Evolutionary conservation across 352 stramenopile species (phyloP).

Genomic region (Pelagophyceae sp.): DNA sequence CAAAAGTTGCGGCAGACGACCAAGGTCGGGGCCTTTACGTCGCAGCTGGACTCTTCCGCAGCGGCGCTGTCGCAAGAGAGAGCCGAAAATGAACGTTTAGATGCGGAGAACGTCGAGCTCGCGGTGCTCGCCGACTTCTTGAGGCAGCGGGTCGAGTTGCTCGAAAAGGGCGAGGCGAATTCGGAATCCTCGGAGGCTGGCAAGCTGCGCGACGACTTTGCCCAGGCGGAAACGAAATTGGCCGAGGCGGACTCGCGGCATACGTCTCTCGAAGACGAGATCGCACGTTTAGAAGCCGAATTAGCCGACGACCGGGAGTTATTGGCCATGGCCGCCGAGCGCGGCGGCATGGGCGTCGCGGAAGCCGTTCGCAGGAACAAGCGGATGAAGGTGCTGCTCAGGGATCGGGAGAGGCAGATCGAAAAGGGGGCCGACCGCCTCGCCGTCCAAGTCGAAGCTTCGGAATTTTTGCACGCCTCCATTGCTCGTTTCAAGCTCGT

Average conservation of each 20-base stretch:
- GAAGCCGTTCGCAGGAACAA: conserved; percentile 8
- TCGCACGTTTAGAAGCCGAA: background rate
- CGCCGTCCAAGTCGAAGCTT: background rate
- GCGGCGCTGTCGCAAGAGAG: background rate
- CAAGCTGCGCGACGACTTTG: background rate
- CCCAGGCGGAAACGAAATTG: background rate
- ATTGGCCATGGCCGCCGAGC: background rate
- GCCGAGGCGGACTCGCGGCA: background rate
- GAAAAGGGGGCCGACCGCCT: background rate
- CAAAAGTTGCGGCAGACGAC: too few relatives aligned
- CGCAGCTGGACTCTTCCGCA: too few relatives aligned
- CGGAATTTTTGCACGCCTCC: background rate
- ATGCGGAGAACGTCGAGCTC: conserved; percentile 10
- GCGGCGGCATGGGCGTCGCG: background rate
- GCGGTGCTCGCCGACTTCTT: conserved; percentile 8
- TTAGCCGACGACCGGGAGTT: background rate
- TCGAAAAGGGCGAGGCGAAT: background rate
- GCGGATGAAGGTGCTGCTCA: background rate
- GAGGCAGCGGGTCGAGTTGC: background rate
- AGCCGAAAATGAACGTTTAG: background rate
- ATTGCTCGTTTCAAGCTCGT: background rate
- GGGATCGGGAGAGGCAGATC: background rate
- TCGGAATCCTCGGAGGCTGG: too few relatives aligned
- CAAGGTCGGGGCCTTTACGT: too few relatives aligned
- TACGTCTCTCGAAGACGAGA: background rate